These are phyloP conservation scores for Lithospermum erythrorhizon DNA, from an alignment of 257 asterid genomes.

Conservation along the genomic window DNA sequence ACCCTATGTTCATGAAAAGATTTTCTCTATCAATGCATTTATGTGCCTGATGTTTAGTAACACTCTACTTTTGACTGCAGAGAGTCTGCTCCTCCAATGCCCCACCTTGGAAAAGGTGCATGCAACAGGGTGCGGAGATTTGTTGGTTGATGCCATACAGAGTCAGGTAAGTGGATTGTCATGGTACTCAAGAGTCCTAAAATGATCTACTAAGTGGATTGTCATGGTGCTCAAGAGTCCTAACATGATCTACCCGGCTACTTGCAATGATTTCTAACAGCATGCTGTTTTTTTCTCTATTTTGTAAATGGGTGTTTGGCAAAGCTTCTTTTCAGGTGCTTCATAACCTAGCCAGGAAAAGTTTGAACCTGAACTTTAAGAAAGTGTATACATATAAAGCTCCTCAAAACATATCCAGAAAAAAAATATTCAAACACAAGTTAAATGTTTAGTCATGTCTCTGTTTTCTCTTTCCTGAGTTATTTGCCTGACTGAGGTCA, in stretches of 20 bases:
- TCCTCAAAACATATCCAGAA: not conserved
- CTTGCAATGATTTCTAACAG: not conserved
- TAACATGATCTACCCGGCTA: not conserved
- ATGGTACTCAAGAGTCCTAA: not conserved
- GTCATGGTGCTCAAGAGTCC: not conserved
- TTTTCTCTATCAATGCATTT: not conserved
- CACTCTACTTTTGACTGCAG: slow-evolving; percentile 29
- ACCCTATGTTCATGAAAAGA: slow-evolving; percentile 1
- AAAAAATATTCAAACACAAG: not conserved
- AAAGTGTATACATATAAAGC: no score
- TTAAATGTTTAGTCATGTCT: not conserved
- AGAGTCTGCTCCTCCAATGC: slow-evolving; percentile 79
- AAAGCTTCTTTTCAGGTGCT: not conserved
- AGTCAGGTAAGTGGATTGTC: slow-evolving; percentile 45
- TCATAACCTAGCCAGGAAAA: not conserved
- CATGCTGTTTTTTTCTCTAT: not conserved
- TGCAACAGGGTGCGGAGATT: slow-evolving; percentile 61
- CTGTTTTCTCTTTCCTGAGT: not conserved
- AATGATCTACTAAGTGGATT: slow-evolving; percentile 13
- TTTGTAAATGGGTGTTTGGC: not conserved
- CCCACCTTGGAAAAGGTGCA: slow-evolving; percentile 67
- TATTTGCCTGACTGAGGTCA: not conserved
- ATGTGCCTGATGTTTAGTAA: slow-evolving; percentile 5
- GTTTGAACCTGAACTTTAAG: not conserved
- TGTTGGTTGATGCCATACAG: slow-evolving; percentile 57